These are phyloP conservation scores for Alternaria sp. DNA, from an alignment of 2,329 filamentous ascomycete species.

Conservation along the genomic window DNA sequence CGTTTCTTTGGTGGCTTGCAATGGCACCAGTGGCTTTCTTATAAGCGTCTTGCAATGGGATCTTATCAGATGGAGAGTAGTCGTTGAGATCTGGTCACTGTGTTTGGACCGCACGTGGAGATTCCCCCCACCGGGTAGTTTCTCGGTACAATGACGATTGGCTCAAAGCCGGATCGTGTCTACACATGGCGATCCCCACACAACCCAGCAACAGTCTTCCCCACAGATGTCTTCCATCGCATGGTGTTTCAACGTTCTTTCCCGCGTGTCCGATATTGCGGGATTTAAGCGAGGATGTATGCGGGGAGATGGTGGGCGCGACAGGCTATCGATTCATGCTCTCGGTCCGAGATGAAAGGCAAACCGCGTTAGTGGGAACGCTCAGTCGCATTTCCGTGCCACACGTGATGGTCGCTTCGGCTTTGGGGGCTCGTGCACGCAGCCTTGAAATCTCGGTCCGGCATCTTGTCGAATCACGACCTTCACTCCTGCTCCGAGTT, in stretches of 20 bases:
- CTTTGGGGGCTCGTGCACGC: background rate
- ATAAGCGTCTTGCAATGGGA: background rate
- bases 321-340: slow-evolving; percentile 11
- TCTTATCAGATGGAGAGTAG: background rate
- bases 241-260: background rate
- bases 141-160: slow-evolving; percentile 13
- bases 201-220: background rate
- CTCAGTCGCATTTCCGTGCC: background rate
- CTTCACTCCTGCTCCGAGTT: background rate
- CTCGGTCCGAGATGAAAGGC: background rate
- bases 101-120: background rate
- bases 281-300: slow-evolving; percentile 14
- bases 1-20: slow-evolving; percentile 5
- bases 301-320: slow-evolving; percentile 14
- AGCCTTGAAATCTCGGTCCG: slow-evolving; percentile 18
- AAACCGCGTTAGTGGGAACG: background rate
- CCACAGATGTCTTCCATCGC: background rate
- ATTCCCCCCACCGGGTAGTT: background rate
- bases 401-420: slow-evolving; percentile 1
- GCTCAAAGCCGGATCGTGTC: slow-evolving; percentile 21
- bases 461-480: slow-evolving; percentile 14
- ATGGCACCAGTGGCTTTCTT: slow-evolving; percentile 10
- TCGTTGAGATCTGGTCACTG: background rate
- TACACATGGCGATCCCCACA: background rate
- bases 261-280: slow-evolving; percentile 1